These are phyloP conservation scores for Helotiales sp. DNA, from an alignment of 2,329 filamentous ascomycete genomes.

Conservation along the genomic window DNA sequence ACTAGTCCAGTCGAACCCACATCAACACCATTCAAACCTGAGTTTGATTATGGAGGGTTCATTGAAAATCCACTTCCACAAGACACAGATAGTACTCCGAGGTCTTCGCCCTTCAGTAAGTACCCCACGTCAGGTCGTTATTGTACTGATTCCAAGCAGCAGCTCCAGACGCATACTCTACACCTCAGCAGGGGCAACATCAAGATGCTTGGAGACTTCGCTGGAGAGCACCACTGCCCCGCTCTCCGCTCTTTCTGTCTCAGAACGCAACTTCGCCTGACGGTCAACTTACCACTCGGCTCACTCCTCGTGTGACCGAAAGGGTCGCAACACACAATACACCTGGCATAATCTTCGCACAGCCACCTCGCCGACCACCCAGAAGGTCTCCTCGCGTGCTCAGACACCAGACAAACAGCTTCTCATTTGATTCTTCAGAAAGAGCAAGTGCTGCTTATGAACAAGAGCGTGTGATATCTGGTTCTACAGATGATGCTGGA, in stretches of 20 bases:
- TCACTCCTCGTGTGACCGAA: conserved; percentile 28
- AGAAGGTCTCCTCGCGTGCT: conserved; percentile 25
- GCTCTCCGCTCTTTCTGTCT: conserved; percentile 35
- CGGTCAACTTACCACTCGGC: conserved; percentile 19
- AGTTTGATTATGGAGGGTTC: conserved; percentile 33
- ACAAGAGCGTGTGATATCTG: conserved; percentile 27
- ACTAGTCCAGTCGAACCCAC: neutral
- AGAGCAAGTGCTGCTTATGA: conserved; percentile 34
- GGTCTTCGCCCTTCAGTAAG: conserved; percentile 26
- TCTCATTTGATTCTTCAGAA: conserved; percentile 37
- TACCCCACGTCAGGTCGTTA: neutral
- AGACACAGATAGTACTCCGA: conserved; percentile 1
- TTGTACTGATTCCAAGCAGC: conserved; percentile 2
- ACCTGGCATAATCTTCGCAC: conserved; percentile 33
- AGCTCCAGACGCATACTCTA: conserved; percentile 33
- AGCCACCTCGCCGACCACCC: conserved; percentile 30
- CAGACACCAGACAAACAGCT: conserved; percentile 38
- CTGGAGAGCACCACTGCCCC: conserved; percentile 26
- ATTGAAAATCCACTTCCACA: conserved; percentile 23
- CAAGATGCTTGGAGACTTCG: conserved; percentile 13
- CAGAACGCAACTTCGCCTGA: conserved; percentile 36
- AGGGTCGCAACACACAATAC: conserved; percentile 27
- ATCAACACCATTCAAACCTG: conserved; percentile 24
- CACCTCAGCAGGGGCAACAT: conserved; percentile 24
- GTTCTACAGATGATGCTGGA: conserved; percentile 21